phyloP scores from a whole-genome alignment of 2,329 filamentous ascomycete species.

The Fusarium tanahbumbuense region DNA sequence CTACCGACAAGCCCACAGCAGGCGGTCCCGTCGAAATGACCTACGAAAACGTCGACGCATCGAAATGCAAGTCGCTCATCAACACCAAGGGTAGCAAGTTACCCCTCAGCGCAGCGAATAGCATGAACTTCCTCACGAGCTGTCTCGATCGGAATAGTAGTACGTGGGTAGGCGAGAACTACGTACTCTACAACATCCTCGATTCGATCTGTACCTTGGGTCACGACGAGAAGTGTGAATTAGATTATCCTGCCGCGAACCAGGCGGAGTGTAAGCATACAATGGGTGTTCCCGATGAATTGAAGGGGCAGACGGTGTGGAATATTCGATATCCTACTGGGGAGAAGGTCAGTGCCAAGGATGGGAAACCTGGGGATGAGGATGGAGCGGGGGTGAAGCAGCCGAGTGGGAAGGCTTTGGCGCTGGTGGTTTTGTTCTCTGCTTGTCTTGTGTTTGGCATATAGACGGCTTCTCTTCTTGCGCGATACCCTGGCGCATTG shows the following conservation, averaged over 20 bases:
- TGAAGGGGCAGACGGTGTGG: conserved; percentile 57
- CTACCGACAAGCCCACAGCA: conserved; percentile 57
- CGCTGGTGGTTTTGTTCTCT: conserved; percentile 30
- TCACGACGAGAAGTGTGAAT: conserved; percentile 58
- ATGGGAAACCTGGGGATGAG: conserved; percentile 30
- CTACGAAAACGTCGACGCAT: conserved; percentile 57
- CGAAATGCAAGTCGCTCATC: conserved; percentile 62
- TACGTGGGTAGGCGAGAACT: conserved; percentile 61
- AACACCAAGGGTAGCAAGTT: conserved; percentile 54
- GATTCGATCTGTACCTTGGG: conserved; percentile 61
- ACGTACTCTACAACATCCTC: conserved; percentile 63
- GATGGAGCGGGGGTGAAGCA: conserved; percentile 6
- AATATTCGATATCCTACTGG: conserved; percentile 62
- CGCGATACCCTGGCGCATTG: not conserved
- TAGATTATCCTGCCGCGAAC: conserved; percentile 58
- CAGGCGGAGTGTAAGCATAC: conserved; percentile 58
- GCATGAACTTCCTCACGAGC: conserved; percentile 63
- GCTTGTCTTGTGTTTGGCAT: conserved; percentile 22
- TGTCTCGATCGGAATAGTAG: conserved; percentile 55
- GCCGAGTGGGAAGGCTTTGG: conserved; percentile 19
- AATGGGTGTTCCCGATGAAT: conserved; percentile 52
- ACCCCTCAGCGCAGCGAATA: conserved; percentile 61
- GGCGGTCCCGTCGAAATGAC: conserved; percentile 63
- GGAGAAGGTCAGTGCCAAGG: conserved; percentile 53
- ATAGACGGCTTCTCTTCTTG: not conserved